Conservation (phyloP, 441 rosid genomes). For the Bruguiera hainesii region DNA sequence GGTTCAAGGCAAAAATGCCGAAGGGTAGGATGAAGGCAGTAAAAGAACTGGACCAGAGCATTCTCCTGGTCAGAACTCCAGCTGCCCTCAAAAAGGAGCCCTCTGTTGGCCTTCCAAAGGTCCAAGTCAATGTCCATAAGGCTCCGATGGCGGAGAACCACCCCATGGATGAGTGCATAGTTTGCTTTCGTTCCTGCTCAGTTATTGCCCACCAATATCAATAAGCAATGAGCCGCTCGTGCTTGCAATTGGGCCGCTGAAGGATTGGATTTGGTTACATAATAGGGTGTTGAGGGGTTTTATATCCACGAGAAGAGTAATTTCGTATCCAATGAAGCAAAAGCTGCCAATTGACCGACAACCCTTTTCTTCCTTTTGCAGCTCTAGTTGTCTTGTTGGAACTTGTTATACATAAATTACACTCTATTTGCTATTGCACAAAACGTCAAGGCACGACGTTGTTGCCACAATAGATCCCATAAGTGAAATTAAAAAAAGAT, state of each 20-base stretch:
- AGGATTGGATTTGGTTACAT: too few relatives aligned
- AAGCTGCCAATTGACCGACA: too few relatives aligned
- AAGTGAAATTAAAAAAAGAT: too few relatives aligned
- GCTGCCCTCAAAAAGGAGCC: slow-evolving; percentile 30
- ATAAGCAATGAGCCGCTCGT: not conserved
- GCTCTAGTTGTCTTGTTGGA: too few relatives aligned
- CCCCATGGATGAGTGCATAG: slow-evolving; percentile 69
- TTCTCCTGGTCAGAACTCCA: slow-evolving; percentile 53
- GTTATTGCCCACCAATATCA: not conserved
- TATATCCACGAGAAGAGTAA: too few relatives aligned
- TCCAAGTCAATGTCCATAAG: slow-evolving; percentile 49
- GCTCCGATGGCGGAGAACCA: slow-evolving; percentile 40
- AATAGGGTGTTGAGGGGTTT: too few relatives aligned
- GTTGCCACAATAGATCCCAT: too few relatives aligned
- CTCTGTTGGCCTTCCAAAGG: slow-evolving; percentile 36
- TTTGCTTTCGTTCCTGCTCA: not conserved
- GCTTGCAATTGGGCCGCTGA: not conserved
- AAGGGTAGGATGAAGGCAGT: slow-evolving; percentile 33
- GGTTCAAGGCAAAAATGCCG: slow-evolving; percentile 49
- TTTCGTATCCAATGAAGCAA: too few relatives aligned
- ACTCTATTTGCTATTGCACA: too few relatives aligned
- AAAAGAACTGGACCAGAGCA: slow-evolving; percentile 46
- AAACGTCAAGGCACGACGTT: too few relatives aligned
- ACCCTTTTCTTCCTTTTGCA: too few relatives aligned
- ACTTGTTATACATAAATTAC: too few relatives aligned